phyloP scores from a whole-genome alignment of 1,284 basidiomycete genomes.

The Trichosporon ovoides region DNA sequence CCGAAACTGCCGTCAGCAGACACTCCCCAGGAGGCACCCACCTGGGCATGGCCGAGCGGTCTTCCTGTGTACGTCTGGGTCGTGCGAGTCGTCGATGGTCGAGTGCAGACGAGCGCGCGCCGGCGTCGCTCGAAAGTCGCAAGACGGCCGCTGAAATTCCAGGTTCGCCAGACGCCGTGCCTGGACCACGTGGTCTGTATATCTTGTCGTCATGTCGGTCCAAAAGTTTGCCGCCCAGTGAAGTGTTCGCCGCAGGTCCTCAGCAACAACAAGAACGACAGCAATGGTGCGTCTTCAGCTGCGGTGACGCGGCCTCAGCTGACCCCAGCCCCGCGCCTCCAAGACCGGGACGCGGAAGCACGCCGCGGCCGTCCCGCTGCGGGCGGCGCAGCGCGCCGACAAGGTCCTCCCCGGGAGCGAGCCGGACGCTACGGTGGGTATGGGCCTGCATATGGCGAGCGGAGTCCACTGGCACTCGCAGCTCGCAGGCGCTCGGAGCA shows the following conservation, averaged over 20 bases:
- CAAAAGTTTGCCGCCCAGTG: constrained; percentile 5
- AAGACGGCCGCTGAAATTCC: no score
- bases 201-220: background rate
- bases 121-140: no score
- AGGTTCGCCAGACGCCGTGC: background rate
- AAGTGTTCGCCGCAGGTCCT: background rate
- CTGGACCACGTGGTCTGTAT: background rate
- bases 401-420: constrained; percentile 22
- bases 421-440: constrained; percentile 6
- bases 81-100: background rate
- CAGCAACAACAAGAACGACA: background rate
- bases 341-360: constrained; percentile 23
- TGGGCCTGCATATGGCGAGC: no score
- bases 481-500: no score
- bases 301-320: background rate
- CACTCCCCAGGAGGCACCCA: background rate
- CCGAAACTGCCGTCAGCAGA: constrained; percentile 10
- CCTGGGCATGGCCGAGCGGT: constrained; percentile 10
- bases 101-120: no score
- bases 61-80: background rate
- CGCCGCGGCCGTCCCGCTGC: constrained; percentile 25
- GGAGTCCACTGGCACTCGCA: no score
- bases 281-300: constrained; percentile 12
- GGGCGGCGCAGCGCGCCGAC: constrained; percentile 18
- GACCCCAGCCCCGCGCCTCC: constrained; percentile 28